Evolutionary conservation across 495 filamentous ascomycete species (phyloP).

Genomic region (Oleoguttula mirabilis): DNA sequence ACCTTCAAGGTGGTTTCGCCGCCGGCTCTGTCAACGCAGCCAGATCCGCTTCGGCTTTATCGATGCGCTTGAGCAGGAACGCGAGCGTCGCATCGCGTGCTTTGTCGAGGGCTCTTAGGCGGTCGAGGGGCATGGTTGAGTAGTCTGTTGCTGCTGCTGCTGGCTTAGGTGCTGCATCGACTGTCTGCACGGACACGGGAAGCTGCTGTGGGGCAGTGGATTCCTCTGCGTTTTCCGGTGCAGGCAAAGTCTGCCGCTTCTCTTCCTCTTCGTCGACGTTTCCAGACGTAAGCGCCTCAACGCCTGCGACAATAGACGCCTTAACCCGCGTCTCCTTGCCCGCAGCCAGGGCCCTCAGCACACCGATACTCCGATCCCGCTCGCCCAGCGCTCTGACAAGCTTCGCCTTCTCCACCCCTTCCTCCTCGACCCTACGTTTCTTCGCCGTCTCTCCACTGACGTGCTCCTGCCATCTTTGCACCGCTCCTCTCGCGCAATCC

Average conservation of each 20-base stretch:
- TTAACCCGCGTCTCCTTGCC: slow-evolving; percentile 28
- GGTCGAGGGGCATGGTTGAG: slow-evolving; percentile 24
- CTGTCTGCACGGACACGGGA: no score
- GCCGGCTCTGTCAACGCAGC: slow-evolving; percentile 4
- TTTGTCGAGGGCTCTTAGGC: slow-evolving; percentile 29
- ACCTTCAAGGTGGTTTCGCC: not conserved
- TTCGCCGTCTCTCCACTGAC: slow-evolving; percentile 21
- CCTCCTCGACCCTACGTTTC: slow-evolving; percentile 25
- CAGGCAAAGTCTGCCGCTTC: not conserved
- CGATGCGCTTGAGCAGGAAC: slow-evolving; percentile 34
- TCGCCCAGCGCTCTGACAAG: slow-evolving; percentile 26
- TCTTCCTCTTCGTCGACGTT: slow-evolving; percentile 21
- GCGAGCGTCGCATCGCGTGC: slow-evolving; percentile 35
- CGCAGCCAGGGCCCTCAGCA: slow-evolving; percentile 28
- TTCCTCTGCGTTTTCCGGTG: not conserved
- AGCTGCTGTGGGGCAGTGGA: not conserved
- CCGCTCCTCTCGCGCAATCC: slow-evolving; percentile 27
- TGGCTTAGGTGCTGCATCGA: not conserved
- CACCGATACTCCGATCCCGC: slow-evolving; percentile 31
- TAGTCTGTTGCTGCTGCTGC: slow-evolving; percentile 25
- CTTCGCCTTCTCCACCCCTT: slow-evolving; percentile 19
- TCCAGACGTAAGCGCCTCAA: slow-evolving; percentile 27
- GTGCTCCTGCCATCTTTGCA: slow-evolving; percentile 23
- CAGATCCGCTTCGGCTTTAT: slow-evolving; percentile 28
- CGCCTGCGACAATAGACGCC: slow-evolving; percentile 19